Conservation (phyloP, 2,329 filamentous ascomycete genomes). For the Sporothrix schenckii region DNA sequence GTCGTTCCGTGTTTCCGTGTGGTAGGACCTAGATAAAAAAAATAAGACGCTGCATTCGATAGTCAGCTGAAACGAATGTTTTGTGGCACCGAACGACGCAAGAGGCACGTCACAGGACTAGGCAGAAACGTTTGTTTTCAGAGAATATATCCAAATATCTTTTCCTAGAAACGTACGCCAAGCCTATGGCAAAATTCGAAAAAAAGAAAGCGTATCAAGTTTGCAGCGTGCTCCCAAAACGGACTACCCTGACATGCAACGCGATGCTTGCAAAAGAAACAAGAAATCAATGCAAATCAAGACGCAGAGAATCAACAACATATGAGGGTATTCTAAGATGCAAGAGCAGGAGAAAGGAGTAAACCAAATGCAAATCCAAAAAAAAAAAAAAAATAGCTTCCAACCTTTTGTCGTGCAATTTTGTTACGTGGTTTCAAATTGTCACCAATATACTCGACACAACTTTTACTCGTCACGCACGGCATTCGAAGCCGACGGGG, state of each 20-base stretch:
- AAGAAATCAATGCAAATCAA: background rate
- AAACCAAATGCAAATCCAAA: background rate
- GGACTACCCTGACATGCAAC: conserved; percentile 13
- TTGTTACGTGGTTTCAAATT: background rate
- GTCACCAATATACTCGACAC: background rate
- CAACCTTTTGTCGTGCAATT: conserved; percentile 25
- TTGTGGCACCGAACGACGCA: background rate
- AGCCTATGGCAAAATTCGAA: background rate
- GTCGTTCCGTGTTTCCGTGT: background rate
- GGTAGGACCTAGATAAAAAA: no score
- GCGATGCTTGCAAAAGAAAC: conserved; percentile 17
- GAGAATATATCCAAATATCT: background rate
- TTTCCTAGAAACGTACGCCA: background rate
- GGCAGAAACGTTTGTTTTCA: background rate
- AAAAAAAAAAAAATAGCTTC: background rate
- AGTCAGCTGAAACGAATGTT: background rate
- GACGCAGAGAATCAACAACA: conserved; percentile 6
- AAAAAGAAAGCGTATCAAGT: background rate
- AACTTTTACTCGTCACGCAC: background rate
- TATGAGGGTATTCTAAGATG: conserved; percentile 23
- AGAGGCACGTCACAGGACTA: background rate
- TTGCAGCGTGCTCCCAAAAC: conserved; percentile 8
- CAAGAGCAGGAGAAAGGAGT: background rate
- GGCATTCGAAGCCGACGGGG: background rate
- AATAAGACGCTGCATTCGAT: no score